A percentile compares a stretch with the other conserved stretches of the same genome.
Evolutionary conservation across 1,139 yeast genomes (phyloP).

Genomic region (Kodamaea anthophila): DNA sequence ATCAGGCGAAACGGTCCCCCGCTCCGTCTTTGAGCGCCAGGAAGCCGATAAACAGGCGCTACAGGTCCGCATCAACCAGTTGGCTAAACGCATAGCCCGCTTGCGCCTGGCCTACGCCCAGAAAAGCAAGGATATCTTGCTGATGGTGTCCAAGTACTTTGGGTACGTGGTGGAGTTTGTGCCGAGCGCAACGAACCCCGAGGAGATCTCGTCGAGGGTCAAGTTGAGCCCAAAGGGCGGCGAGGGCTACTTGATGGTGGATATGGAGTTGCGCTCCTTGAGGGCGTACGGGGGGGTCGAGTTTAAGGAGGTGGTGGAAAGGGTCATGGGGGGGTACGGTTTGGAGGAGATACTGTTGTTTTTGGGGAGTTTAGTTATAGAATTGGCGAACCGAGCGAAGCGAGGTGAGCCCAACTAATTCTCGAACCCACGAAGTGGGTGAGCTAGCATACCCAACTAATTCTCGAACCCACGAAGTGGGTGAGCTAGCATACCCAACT

Average conservation of each 20-base stretch:
- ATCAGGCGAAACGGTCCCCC: constrained; percentile 38
- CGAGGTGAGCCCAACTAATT: background rate
- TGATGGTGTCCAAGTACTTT: constrained; percentile 59
- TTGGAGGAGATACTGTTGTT: constrained; percentile 72
- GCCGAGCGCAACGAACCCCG: constrained; percentile 52
- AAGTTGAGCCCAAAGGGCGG: constrained; percentile 56
- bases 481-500: too few relatives aligned
- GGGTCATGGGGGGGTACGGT: constrained; percentile 61
- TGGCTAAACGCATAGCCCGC: constrained; percentile 53
- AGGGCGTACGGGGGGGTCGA: constrained; percentile 40
- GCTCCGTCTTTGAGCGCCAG: constrained; percentile 58
- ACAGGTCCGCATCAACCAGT: constrained; percentile 44
- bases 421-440: too few relatives aligned
- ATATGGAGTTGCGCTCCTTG: constrained; percentile 29
- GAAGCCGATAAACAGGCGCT: constrained; percentile 47
- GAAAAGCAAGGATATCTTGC: constrained; percentile 69
- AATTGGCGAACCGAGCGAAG: constrained; percentile 3
- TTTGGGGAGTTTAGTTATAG: constrained; percentile 68
- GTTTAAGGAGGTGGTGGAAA: constrained; percentile 47
- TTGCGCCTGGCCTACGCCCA: constrained; percentile 60
- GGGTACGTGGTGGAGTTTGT: constrained; percentile 74
- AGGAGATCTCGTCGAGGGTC: constrained; percentile 43
- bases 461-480: too few relatives aligned
- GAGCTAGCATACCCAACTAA: too few relatives aligned
- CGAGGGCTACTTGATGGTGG: constrained; percentile 29